phyloP scores from a whole-genome alignment of 805 yeast genomes.

The Komagataella kurtzmanii region DNA sequence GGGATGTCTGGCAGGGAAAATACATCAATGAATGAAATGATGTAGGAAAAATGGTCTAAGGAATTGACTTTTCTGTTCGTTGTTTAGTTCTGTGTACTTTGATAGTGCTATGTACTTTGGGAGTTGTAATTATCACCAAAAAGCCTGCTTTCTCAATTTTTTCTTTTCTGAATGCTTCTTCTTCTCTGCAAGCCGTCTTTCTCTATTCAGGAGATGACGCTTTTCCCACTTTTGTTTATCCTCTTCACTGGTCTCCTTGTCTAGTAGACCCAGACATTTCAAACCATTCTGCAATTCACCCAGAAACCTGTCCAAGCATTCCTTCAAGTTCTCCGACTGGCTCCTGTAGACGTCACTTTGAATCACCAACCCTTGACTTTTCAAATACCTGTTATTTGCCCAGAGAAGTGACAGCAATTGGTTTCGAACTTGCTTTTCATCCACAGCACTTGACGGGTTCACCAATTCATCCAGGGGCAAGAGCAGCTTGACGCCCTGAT shows the following conservation, averaged over 20 bases:
- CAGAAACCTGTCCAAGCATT: conserved; percentile 31
- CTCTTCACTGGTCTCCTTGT: conserved; percentile 23
- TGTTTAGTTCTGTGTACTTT: not conserved
- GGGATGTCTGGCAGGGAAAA: conserved; percentile 49
- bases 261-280: conserved; percentile 11
- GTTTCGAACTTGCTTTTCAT: conserved; percentile 19
- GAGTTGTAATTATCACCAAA: conserved; percentile 6
- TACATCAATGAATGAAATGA: conserved; percentile 10
- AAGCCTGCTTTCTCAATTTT: conserved; percentile 6
- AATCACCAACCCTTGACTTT: conserved; percentile 18
- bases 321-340: conserved; percentile 28
- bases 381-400: not conserved
- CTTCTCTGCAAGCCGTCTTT: conserved; percentile 9
- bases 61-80: not conserved
- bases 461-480: not conserved
- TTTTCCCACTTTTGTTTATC: conserved; percentile 30
- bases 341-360: conserved; percentile 19
- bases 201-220: conserved; percentile 10
- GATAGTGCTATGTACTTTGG: not conserved
- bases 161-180: conserved; percentile 12
- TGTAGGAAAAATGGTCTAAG: not conserved
- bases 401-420: not conserved
- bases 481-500: not conserved
- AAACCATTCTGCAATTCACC: conserved; percentile 22
- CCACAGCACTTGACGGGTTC: conserved; percentile 18